Conservation (phyloP, 768 basidiomycete genomes). For the Chlorophyllum brunneum region DNA sequence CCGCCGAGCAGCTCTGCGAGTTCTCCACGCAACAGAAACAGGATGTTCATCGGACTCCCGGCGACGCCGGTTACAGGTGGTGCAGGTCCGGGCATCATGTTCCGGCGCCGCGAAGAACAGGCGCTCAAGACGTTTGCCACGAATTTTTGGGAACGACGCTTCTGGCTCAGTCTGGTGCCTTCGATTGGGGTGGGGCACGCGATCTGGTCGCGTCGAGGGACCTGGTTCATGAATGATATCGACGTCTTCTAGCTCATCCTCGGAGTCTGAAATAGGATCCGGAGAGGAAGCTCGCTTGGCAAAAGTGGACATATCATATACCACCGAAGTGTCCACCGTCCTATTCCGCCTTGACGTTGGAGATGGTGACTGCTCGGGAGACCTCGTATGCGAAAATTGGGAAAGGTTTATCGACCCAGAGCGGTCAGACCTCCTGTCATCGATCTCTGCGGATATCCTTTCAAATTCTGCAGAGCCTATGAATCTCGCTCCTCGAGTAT, state of each 20-base stretch:
- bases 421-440: conserved; percentile 55
- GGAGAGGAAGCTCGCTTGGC: neutral
- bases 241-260: neutral
- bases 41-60: conserved; percentile 10
- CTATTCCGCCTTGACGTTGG: conserved; percentile 3
- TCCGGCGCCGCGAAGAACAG: conserved; percentile 80
- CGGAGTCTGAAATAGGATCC: neutral
- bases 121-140: conserved; percentile 71
- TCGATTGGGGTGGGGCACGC: conserved; percentile 6
- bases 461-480: conserved; percentile 57
- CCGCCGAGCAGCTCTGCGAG: neutral
- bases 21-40: conserved; percentile 14
- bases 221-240: neutral
- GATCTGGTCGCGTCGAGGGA: neutral
- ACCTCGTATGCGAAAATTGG: conserved; percentile 1
- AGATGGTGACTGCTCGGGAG: conserved; percentile 4
- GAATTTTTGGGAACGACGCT: conserved; percentile 79
- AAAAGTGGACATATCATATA: neutral
- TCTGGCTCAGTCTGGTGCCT: conserved; percentile 22
- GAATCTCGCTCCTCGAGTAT: conserved; percentile 28
- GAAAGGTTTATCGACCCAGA: conserved; percentile 16
- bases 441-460: conserved; percentile 62
- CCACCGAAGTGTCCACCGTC: neutral
- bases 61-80: conserved; percentile 55
- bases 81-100: conserved; percentile 69